These are phyloP conservation scores for Aureobasidium mangrovei DNA, from an alignment of 2,329 filamentous ascomycete genomes.

Conservation along the genomic window DNA sequence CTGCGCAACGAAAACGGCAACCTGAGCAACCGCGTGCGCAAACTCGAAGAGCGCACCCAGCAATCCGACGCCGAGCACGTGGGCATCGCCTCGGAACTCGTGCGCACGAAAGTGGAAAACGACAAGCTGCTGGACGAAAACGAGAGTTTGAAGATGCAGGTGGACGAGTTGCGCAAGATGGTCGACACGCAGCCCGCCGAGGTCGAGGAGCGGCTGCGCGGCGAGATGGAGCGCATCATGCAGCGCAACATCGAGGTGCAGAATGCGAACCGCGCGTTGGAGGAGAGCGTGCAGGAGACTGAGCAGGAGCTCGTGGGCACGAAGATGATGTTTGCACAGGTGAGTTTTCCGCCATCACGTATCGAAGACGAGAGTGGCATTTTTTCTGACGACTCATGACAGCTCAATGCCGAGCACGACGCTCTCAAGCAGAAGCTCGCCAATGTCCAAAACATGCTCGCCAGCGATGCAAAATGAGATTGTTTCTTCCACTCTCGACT, in stretches of 20 bases:
- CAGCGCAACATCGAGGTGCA: constrained; percentile 87
- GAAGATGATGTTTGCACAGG: constrained; percentile 93
- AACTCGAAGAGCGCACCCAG: constrained; percentile 79
- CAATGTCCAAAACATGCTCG: constrained; percentile 37
- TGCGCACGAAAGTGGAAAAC: constrained; percentile 88
- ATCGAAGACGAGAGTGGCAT: neutral
- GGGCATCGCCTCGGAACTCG: constrained; percentile 79
- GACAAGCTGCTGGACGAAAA: constrained; percentile 83
- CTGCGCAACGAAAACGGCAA: constrained; percentile 59
- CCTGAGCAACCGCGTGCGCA: constrained; percentile 67
- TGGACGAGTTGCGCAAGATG: constrained; percentile 73
- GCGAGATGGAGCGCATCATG: constrained; percentile 87
- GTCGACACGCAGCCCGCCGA: constrained; percentile 86
- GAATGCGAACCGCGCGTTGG: constrained; percentile 78
- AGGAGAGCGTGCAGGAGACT: constrained; percentile 84
- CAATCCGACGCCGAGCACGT: constrained; percentile 86
- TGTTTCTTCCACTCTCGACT: neutral
- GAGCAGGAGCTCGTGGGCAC: constrained; percentile 86
- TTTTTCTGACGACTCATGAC: neutral
- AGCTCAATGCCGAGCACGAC: constrained; percentile 43
- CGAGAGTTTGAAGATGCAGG: constrained; percentile 76
- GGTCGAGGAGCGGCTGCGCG: constrained; percentile 70
- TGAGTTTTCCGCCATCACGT: constrained; percentile 43
- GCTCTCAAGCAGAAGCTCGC: constrained; percentile 41
- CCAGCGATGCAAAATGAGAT: neutral